Percentiles rank a stretch among this genome's conserved stretches.
These are phyloP conservation scores for Insectozyma bohioensis DNA, from an alignment of 1,139 yeast genomes.

Conservation along the genomic window DNA sequence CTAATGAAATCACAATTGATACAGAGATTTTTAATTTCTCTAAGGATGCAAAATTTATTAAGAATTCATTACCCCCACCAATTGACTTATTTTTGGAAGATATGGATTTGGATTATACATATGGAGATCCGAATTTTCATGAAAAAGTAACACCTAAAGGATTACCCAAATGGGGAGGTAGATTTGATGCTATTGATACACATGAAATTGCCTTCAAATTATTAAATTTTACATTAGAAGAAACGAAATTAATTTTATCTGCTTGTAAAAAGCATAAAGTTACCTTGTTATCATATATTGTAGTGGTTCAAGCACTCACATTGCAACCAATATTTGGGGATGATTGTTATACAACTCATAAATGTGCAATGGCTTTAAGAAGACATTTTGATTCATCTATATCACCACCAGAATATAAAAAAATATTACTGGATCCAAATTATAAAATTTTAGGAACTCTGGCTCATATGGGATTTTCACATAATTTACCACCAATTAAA, in stretches of 20 bases:
- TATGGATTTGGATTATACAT: conserved; percentile 25
- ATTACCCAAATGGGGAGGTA: conserved; percentile 34
- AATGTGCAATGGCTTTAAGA: conserved; percentile 37
- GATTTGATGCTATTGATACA: conserved; percentile 22
- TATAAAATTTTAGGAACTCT: conserved; percentile 34
- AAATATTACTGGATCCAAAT: conserved; percentile 18
- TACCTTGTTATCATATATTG: conserved; percentile 37
- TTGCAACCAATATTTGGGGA: conserved; percentile 31
- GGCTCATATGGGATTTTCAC: conserved; percentile 35
- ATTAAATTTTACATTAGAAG: conserved; percentile 27
- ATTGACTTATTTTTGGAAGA: conserved; percentile 28
- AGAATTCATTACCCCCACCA: conserved; percentile 35
- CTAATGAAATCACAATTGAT: conserved; percentile 1
- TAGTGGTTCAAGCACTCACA: conserved; percentile 25
- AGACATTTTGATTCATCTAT: conserved; percentile 22
- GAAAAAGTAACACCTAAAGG: conserved; percentile 25
- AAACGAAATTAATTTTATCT: conserved; percentile 24
- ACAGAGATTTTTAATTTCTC: conserved; percentile 21
- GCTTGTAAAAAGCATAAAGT: conserved; percentile 32
- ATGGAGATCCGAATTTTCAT: conserved; percentile 25
- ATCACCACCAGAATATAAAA: conserved; percentile 20
- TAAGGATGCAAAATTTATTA: conserved; percentile 20
- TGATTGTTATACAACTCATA: conserved; percentile 23
- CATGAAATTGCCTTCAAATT: conserved; percentile 30
- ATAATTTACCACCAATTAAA: conserved; percentile 29